Percentiles rank a stretch among this genome's conserved stretches.
Evolutionary conservation across 2,329 filamentous ascomycete species (phyloP).

Genomic region (Leptographium radiaticola): DNA sequence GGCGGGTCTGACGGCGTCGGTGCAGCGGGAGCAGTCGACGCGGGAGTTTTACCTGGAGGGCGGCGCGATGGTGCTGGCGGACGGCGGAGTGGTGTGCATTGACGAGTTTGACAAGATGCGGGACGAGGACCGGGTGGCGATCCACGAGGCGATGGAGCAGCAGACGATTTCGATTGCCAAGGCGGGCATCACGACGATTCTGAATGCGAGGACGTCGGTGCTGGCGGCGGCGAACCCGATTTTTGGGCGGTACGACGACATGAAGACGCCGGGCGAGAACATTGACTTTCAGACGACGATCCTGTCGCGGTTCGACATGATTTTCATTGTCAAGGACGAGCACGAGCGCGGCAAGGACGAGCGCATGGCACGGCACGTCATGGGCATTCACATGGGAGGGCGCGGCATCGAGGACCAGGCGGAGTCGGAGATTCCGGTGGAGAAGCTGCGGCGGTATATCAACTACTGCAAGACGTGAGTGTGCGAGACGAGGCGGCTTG

Average conservation of each 20-base stretch:
- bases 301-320: conserved; percentile 97
- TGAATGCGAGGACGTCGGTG: conserved; percentile 91
- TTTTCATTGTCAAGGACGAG: conserved; percentile 95
- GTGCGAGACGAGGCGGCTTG: background rate
- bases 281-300: conserved; percentile 99
- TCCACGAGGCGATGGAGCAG: conserved; percentile 99
- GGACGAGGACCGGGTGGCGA: conserved; percentile 92
- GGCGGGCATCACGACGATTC: conserved; percentile 93
- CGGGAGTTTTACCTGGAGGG: conserved; percentile 97
- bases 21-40: conserved; percentile 83
- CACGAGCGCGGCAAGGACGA: conserved; percentile 85
- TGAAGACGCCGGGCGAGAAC: conserved; percentile 95
- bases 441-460: conserved; percentile 95
- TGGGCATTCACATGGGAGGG: conserved; percentile 91
- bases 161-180: conserved; percentile 99
- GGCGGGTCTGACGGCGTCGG: conserved; percentile 91
- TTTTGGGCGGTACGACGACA: conserved; percentile 93
- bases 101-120: conserved; percentile 99
- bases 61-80: conserved; percentile 94
- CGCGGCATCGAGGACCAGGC: conserved; percentile 68
- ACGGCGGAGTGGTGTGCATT: conserved; percentile 94
- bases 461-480: conserved; percentile 90
- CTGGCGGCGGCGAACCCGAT: conserved; percentile 94
- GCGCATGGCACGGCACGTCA: conserved; percentile 90
- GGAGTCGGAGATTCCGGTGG: conserved; percentile 81